Evolutionary conservation across 495 filamentous ascomycete genomes (phyloP).

Genomic region (Lichenothelia convexa): DNA sequence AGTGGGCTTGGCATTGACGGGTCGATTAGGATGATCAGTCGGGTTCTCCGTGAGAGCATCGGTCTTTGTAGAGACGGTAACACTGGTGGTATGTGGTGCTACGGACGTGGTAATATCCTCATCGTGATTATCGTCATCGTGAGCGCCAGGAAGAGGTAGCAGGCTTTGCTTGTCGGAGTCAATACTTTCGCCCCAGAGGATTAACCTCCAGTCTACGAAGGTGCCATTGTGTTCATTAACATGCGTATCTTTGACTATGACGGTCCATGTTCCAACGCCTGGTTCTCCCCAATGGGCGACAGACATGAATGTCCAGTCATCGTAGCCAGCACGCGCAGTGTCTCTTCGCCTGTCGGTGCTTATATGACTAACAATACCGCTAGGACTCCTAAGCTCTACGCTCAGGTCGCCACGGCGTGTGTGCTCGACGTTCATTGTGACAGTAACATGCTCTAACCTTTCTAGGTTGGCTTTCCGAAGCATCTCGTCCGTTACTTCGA

Average conservation of each 20-base stretch:
- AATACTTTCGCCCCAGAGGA: constrained; percentile 76
- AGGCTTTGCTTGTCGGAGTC: constrained; percentile 50
- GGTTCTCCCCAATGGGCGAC: constrained; percentile 94
- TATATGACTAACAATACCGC: constrained; percentile 66
- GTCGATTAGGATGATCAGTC: constrained; percentile 60
- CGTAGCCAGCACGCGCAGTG: constrained; percentile 47
- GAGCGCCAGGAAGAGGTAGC: constrained; percentile 66
- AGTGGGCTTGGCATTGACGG: constrained; percentile 43
- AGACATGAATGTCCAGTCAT: constrained; percentile 97
- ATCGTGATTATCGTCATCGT: constrained; percentile 69
- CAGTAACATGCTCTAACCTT: constrained; percentile 78
- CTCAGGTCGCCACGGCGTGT: constrained; percentile 74
- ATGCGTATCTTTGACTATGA: constrained; percentile 71
- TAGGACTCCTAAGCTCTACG: constrained; percentile 77
- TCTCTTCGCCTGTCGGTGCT: constrained; percentile 54
- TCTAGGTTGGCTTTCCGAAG: constrained; percentile 67
- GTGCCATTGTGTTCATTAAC: constrained; percentile 59
- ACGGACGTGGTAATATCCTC: constrained; percentile 29
- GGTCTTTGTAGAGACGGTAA: constrained; percentile 28
- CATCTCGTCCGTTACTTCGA: constrained; percentile 59
- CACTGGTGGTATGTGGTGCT: constrained; percentile 33
- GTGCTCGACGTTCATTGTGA: constrained; percentile 92
- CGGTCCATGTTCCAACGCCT: constrained; percentile 72
- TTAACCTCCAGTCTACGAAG: constrained; percentile 85
- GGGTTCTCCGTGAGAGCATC: constrained; percentile 29